phyloP scores from a whole-genome alignment of 2,329 filamentous ascomycete species.

The Aspergillus carbonarius region DNA sequence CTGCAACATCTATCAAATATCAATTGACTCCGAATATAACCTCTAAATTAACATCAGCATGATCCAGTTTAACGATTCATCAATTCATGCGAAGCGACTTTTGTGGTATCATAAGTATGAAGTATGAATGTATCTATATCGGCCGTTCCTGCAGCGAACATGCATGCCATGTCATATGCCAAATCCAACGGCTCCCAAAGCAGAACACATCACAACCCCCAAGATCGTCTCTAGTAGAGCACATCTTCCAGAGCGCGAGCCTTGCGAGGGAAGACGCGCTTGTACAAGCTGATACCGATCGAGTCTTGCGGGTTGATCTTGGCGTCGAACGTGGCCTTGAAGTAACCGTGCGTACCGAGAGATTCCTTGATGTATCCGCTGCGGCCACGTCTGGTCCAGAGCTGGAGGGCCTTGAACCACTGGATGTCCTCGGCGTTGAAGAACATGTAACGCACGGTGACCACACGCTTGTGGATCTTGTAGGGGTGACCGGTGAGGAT shows the following conservation, averaged over 20 bases:
- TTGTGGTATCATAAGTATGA: conserved; percentile 27
- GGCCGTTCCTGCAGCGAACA: background rate
- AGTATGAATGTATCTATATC: background rate
- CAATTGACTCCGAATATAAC: too few species aligned
- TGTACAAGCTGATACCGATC: conserved; percentile 85
- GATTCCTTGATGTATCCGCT: conserved; percentile 92
- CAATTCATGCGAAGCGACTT: conserved; percentile 22
- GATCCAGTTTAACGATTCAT: conserved; percentile 18
- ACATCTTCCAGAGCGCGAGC: conserved; percentile 52
- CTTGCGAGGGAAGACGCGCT: conserved; percentile 76
- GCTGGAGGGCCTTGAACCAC: conserved; percentile 94
- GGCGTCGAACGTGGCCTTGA: conserved; percentile 97
- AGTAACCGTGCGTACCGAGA: conserved; percentile 97
- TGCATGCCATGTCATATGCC: background rate
- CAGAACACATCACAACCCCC: background rate
- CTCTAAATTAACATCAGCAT: too few species aligned
- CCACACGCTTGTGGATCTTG: conserved; percentile 97
- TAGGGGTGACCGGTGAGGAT: conserved; percentile 94
- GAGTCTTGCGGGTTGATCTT: conserved; percentile 95
- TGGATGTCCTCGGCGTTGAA: conserved; percentile 93
- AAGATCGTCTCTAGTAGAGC: conserved; percentile 14
- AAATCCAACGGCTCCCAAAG: background rate
- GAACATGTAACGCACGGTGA: conserved; percentile 99
- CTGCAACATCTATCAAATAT: too few species aligned
- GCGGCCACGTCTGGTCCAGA: conserved; percentile 89